These are phyloP conservation scores for Lophiostoma macrostomum DNA, from an alignment of 495 filamentous ascomycete genomes.

Conservation along the genomic window DNA sequence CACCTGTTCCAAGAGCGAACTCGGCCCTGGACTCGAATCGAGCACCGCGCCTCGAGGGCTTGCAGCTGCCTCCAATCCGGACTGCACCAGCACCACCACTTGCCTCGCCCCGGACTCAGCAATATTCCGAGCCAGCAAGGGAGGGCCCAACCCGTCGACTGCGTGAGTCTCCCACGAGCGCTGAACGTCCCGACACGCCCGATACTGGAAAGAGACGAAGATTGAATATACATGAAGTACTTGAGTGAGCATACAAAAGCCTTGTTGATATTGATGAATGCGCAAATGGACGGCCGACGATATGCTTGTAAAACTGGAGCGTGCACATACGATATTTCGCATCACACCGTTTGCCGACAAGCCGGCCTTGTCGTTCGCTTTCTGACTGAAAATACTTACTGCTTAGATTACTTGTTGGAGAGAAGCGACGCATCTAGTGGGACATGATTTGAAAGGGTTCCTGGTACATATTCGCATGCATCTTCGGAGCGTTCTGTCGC, in stretches of 20 bases:
- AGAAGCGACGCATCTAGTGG: too few relatives aligned
- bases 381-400: too few relatives aligned
- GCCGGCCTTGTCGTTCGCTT: slow-evolving; percentile 32
- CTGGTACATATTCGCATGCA: slow-evolving; percentile 8
- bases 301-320: not conserved
- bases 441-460: too few relatives aligned
- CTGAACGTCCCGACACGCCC: slow-evolving; percentile 23
- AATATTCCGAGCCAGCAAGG: slow-evolving; percentile 16
- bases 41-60: slow-evolving; percentile 11
- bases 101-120: slow-evolving; percentile 11
- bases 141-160: slow-evolving; percentile 28
- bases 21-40: not conserved
- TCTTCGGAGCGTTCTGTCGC: slow-evolving; percentile 15
- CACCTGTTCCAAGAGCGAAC: slow-evolving; percentile 16
- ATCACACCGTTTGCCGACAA: slow-evolving; percentile 11
- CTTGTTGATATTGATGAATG: slow-evolving; percentile 1
- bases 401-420: too few relatives aligned
- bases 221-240: slow-evolving; percentile 36
- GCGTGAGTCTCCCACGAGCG: slow-evolving; percentile 12
- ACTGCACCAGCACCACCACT: slow-evolving; percentile 18
- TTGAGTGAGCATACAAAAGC: slow-evolving; percentile 20
- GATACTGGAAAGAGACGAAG: slow-evolving; percentile 33
- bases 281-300: not conserved
- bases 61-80: slow-evolving; percentile 32
- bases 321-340: not conserved